phyloP scores from a whole-genome alignment of 1,139 yeast species.

The Suhomyces wounanorum region DNA sequence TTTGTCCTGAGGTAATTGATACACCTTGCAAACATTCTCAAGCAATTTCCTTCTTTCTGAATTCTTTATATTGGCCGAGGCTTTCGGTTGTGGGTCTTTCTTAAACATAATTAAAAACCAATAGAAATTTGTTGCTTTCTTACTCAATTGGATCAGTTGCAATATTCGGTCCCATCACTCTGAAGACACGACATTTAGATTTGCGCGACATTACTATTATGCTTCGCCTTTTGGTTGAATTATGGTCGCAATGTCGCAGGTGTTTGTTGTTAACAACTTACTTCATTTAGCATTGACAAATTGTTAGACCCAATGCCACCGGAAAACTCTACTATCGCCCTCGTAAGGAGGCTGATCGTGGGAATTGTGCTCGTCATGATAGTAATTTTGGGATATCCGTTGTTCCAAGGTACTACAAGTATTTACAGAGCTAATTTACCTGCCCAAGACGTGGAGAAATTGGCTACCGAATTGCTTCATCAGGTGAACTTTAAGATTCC shows the following conservation, averaged over 20 bases:
- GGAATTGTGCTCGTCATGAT: constrained; percentile 40
- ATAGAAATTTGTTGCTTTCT: not conserved
- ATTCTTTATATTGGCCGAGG: constrained; percentile 76
- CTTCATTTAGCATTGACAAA: not conserved
- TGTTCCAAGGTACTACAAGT: constrained; percentile 71
- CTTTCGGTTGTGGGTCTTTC: constrained; percentile 51
- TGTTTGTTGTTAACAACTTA: constrained; percentile 4
- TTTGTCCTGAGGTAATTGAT: constrained; percentile 44
- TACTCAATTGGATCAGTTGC: not conserved
- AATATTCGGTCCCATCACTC: not conserved
- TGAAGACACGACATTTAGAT: not conserved
- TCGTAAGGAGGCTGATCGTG: constrained; percentile 18
- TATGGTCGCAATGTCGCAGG: not conserved
- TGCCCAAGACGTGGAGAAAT: constrained; percentile 46
- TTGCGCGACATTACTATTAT: not conserved
- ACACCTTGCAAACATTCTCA: constrained; percentile 46
- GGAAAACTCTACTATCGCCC: constrained; percentile 7
- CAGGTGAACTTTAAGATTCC: constrained; percentile 55
- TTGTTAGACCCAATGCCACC: not conserved
- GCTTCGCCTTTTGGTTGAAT: not conserved
- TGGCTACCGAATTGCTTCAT: constrained; percentile 35
- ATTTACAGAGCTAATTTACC: constrained; percentile 79
- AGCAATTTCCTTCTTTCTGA: constrained; percentile 74
- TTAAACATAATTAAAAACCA: constrained; percentile 15
- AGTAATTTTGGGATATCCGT: constrained; percentile 62